Conservation (phyloP, 305 asterid species). For the Petunia hybrid region DNA sequence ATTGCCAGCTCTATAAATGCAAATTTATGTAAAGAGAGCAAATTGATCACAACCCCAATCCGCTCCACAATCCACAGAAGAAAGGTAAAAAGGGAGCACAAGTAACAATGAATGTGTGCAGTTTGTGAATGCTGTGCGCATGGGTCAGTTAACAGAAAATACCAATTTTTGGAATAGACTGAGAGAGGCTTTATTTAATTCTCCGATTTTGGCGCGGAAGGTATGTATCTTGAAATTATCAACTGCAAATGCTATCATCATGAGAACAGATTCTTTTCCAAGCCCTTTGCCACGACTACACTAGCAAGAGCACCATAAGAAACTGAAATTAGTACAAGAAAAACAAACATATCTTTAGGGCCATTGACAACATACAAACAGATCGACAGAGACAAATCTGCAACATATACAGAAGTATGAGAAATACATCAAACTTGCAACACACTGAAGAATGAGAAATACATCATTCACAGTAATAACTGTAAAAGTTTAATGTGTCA, state of each 20-base stretch:
- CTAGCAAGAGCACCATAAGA: constrained; percentile 35
- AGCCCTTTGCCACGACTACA: constrained; percentile 92
- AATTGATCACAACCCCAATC: not conserved
- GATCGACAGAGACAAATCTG: not conserved
- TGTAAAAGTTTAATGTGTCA: not conserved
- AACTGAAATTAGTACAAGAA: not conserved
- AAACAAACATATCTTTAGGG: not conserved
- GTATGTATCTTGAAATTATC: constrained; percentile 58
- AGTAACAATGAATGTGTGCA: not conserved
- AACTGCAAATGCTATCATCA: constrained; percentile 86
- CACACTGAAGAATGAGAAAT: not conserved
- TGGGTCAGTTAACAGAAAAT: not conserved
- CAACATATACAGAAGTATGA: not conserved
- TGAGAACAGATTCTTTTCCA: constrained; percentile 77
- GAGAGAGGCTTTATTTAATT: constrained; percentile 76
- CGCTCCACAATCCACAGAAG: not conserved
- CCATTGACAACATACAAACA: not conserved
- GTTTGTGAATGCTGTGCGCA: constrained; percentile 6
- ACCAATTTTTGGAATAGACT: constrained; percentile 81
- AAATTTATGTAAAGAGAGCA: not conserved
- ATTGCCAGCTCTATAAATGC: constrained; percentile 7
- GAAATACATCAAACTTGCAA: not conserved
- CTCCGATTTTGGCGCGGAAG: constrained; percentile 80
- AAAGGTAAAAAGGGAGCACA: not conserved
- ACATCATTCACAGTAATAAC: not conserved